Percentiles rank a stretch among this genome's conserved stretches.
Evolutionary conservation across 2,329 filamentous ascomycete genomes (phyloP).

Genomic region (Teratosphaeria epicoccoides): DNA sequence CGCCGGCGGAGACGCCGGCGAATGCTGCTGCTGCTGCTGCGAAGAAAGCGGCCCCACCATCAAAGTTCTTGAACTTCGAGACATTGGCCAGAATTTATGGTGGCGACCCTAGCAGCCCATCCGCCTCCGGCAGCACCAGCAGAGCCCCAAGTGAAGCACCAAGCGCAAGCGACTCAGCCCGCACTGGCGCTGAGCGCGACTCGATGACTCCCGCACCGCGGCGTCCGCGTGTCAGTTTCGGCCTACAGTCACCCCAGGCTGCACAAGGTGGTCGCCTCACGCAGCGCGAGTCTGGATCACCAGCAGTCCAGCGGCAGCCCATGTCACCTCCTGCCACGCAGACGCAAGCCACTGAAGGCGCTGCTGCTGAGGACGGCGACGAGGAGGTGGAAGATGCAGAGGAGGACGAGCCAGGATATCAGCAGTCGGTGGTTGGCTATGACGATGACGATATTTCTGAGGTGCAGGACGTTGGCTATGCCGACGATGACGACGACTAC

Average conservation of each 20-base stretch:
- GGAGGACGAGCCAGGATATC: conserved; percentile 1
- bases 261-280: not conserved
- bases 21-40: conserved; percentile 38
- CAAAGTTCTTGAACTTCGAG: conserved; percentile 38
- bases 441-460: not conserved
- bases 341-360: not conserved
- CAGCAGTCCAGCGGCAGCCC: not conserved
- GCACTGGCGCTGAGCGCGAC: not conserved
- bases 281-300: not conserved
- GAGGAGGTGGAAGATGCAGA: conserved; percentile 1
- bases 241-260: conserved; percentile 1
- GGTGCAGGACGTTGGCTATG: not conserved
- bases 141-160: conserved; percentile 3
- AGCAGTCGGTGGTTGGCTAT: not conserved
- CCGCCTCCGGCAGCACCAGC: conserved; percentile 2
- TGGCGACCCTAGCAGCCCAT: conserved; percentile 4
- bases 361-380: conserved; percentile 1
- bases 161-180: not conserved
- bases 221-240: not conserved
- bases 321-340: conserved; percentile 2
- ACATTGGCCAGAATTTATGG: conserved; percentile 33
- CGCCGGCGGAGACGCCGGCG: conserved; percentile 32
- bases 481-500: not conserved
- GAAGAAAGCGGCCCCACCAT: conserved; percentile 31
- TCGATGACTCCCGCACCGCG: not conserved